Evolutionary conservation across 352 stramenopile genomes (phyloP).

Genomic region (Salisapilia sapeloensis): DNA sequence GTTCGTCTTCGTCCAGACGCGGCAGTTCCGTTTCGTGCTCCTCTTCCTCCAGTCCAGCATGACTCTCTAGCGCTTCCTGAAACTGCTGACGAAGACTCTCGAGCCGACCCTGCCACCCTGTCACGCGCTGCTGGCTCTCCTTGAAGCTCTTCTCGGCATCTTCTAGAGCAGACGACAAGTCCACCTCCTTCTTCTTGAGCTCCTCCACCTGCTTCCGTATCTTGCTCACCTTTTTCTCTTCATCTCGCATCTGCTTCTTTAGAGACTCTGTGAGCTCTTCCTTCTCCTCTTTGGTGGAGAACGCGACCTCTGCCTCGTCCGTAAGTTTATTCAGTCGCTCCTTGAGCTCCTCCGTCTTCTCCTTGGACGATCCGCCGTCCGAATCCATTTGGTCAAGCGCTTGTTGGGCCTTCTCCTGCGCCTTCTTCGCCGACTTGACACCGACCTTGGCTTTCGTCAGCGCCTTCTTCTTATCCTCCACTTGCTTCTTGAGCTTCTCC

Average conservation of each 20-base stretch:
- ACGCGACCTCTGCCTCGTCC: slow-evolving; percentile 81
- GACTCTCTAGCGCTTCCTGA: slow-evolving; percentile 48
- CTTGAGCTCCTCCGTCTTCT: slow-evolving; percentile 74
- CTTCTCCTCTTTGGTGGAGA: slow-evolving; percentile 84
- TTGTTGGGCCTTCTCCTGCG: slow-evolving; percentile 45
- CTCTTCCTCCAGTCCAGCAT: slow-evolving; percentile 29
- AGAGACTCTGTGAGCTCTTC: slow-evolving; percentile 82
- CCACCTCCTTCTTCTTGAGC: slow-evolving; percentile 84
- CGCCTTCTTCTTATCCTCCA: slow-evolving; percentile 81
- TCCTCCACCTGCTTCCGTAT: slow-evolving; percentile 83
- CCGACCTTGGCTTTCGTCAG: slow-evolving; percentile 77
- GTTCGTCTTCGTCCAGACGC: slow-evolving; percentile 43
- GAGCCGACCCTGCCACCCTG: slow-evolving; percentile 72
- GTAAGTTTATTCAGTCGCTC: slow-evolving; percentile 86
- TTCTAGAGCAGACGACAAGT: slow-evolving; percentile 87
- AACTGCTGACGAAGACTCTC: slow-evolving; percentile 42
- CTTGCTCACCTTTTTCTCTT: slow-evolving; percentile 69
- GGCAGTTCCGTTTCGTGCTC: slow-evolving; percentile 46
- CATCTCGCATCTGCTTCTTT: slow-evolving; percentile 50
- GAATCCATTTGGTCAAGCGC: slow-evolving; percentile 41
- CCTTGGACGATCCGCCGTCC: slow-evolving; percentile 55
- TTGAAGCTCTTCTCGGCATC: slow-evolving; percentile 86
- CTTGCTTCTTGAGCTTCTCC: slow-evolving; percentile 64
- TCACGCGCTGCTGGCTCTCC: slow-evolving; percentile 83
- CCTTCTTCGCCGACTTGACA: slow-evolving; percentile 73